A percentile compares a stretch with the other conserved stretches of the same genome.
Conservation (phyloP, 129 eudicot genomes). For the Sambucus nigra region DNA sequence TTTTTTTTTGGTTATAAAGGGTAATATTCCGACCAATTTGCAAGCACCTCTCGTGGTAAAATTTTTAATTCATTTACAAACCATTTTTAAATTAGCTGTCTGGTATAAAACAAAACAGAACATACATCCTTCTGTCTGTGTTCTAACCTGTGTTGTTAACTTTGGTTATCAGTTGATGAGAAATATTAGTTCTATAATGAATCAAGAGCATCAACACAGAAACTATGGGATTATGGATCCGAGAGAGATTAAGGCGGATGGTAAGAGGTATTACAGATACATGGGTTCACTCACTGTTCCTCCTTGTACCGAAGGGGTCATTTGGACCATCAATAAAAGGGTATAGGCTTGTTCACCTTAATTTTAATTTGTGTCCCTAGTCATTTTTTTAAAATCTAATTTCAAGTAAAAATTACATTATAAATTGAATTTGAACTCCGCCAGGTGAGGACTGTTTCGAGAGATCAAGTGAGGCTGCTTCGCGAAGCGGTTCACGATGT, state of each 20-base stretch:
- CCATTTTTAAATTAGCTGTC: not conserved
- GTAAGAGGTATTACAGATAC: conserved; percentile 39
- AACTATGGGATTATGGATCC: conserved; percentile 31
- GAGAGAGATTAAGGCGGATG: conserved; percentile 20
- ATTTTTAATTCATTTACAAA: no score
- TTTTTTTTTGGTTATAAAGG: no score
- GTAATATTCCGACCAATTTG: no score
- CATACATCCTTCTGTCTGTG: not conserved
- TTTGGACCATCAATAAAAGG: conserved; percentile 40
- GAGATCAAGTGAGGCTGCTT: conserved; percentile 1
- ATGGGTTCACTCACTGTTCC: conserved; percentile 52
- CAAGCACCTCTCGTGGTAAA: no score
- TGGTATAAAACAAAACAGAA: not conserved
- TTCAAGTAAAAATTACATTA: not conserved
- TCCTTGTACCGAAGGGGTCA: conserved; percentile 45
- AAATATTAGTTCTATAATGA: conserved; percentile 23
- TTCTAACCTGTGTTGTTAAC: not conserved
- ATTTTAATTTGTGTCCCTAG: not conserved
- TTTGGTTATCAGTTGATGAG: conserved; percentile 21
- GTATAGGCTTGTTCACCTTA: conserved; percentile 6
- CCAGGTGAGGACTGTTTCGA: conserved; percentile 20
- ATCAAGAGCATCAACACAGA: conserved; percentile 20
- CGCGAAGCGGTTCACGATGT: conserved; percentile 19
- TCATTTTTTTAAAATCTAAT: not conserved
- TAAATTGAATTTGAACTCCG: not conserved